phyloP scores from a whole-genome alignment of 768 basidiomycete species.

The Boletellus ananas region DNA sequence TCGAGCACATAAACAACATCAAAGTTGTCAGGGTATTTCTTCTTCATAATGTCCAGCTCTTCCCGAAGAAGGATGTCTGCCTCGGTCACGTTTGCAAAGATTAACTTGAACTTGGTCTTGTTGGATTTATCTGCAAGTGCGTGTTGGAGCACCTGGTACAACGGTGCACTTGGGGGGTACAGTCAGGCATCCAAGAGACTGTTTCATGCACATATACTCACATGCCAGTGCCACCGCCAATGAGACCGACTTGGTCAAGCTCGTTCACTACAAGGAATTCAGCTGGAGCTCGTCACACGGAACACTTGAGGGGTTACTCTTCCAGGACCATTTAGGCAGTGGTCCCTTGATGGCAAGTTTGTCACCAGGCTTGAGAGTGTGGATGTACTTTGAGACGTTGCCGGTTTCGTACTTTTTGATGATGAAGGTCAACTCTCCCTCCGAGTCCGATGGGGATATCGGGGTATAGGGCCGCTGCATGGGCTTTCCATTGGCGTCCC shows the following conservation, averaged over 20 bases:
- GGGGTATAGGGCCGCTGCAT: slow-evolving; percentile 93
- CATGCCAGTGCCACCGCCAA: slow-evolving; percentile 95
- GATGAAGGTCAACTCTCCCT: slow-evolving; percentile 75
- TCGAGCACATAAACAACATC: slow-evolving; percentile 86
- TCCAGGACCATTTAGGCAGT: slow-evolving; percentile 81
- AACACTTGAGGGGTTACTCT: slow-evolving; percentile 43
- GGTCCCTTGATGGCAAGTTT: slow-evolving; percentile 88
- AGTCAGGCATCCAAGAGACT: not conserved
- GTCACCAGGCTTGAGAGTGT: slow-evolving; percentile 76
- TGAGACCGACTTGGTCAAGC: slow-evolving; percentile 80
- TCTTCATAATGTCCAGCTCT: slow-evolving; percentile 67
- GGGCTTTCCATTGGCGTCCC: slow-evolving; percentile 80
- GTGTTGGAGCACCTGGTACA: slow-evolving; percentile 78
- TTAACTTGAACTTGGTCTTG: slow-evolving; percentile 90
- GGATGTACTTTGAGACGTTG: slow-evolving; percentile 81
- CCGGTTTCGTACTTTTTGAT: slow-evolving; percentile 85
- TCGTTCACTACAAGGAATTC: slow-evolving; percentile 59
- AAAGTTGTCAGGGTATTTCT: slow-evolving; percentile 65
- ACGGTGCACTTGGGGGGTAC: slow-evolving; percentile 56
- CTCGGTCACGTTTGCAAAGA: slow-evolving; percentile 89
- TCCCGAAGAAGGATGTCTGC: slow-evolving; percentile 85
- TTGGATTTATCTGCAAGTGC: slow-evolving; percentile 70
- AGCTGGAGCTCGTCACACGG: not conserved
- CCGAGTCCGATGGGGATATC: slow-evolving; percentile 68
- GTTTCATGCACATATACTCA: slow-evolving; percentile 32